Evolutionary conservation across 2,329 filamentous ascomycete genomes (phyloP).

Genomic region (Oidium heveae): DNA sequence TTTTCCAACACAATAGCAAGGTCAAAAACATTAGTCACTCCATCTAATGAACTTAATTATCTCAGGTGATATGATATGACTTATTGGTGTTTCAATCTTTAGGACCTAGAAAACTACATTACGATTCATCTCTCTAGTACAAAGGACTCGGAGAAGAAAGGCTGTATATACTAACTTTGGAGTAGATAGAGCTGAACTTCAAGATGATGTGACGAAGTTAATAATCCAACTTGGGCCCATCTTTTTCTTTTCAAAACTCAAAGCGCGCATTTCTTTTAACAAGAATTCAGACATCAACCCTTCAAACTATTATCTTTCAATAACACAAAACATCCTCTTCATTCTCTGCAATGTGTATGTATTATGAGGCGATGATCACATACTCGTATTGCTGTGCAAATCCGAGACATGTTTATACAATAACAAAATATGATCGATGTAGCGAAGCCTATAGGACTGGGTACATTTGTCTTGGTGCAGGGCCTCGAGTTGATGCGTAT

Average conservation of each 20-base stretch:
- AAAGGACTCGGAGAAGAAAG: too few relatives aligned
- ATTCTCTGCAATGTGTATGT: background rate
- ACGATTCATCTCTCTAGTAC: too few relatives aligned
- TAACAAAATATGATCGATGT: background rate
- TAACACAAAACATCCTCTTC: constrained; percentile 6
- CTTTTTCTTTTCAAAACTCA: background rate
- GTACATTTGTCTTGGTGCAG: background rate
- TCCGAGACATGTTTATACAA: background rate
- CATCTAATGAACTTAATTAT: too few relatives aligned
- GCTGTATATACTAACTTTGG: too few relatives aligned
- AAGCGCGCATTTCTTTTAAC: background rate
- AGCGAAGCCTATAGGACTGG: background rate
- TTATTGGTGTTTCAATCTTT: too few relatives aligned
- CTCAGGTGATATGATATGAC: too few relatives aligned
- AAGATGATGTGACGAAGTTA: too few relatives aligned
- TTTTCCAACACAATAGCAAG: too few relatives aligned
- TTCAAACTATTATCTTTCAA: background rate
- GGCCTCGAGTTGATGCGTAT: background rate
- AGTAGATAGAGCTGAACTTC: too few relatives aligned
- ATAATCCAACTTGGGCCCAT: too few relatives aligned
- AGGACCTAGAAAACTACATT: too few relatives aligned
- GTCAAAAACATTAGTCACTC: too few relatives aligned
- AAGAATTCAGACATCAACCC: background rate
- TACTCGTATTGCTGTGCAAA: background rate
- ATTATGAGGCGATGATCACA: background rate